Conservation (phyloP, 495 filamentous ascomycete species). For the Hypoxylon fragiforme region DNA sequence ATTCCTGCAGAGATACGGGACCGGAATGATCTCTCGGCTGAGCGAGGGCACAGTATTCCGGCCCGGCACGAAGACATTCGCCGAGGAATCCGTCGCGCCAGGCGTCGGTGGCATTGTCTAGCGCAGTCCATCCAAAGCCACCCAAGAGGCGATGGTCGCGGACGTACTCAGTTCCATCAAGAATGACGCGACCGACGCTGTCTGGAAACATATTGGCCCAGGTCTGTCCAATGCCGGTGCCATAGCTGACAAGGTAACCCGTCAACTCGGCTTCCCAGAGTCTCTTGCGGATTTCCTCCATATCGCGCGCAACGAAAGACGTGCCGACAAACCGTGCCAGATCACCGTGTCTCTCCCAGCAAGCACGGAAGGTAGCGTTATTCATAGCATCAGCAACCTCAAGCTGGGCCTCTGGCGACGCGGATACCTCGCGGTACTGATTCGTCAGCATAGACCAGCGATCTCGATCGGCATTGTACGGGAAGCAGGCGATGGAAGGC, state of each 20-base stretch:
- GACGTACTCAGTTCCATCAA: constrained; percentile 56
- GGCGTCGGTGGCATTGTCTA: constrained; percentile 51
- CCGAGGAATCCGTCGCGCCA: constrained; percentile 54
- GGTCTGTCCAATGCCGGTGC: constrained; percentile 65
- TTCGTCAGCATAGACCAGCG: constrained; percentile 46
- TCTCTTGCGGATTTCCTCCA: constrained; percentile 54
- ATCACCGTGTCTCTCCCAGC: constrained; percentile 50
- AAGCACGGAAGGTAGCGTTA: constrained; percentile 48
- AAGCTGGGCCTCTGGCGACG: constrained; percentile 39
- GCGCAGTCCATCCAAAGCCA: constrained; percentile 50
- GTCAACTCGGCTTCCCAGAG: constrained; percentile 54
- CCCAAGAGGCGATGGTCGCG: constrained; percentile 51
- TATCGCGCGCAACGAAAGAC: constrained; percentile 51
- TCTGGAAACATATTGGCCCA: constrained; percentile 54
- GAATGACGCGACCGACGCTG: constrained; percentile 50
- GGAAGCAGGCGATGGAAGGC: constrained; percentile 55
- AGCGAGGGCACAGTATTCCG: constrained; percentile 46
- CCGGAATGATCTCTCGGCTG: constrained; percentile 31
- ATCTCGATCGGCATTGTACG: constrained; percentile 46
- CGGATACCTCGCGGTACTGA: constrained; percentile 43
- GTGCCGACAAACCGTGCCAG: constrained; percentile 47
- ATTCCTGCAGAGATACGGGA: constrained; percentile 37
- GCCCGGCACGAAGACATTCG: constrained; percentile 50
- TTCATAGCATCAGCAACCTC: constrained; percentile 45
- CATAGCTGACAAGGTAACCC: constrained; percentile 72